These are phyloP conservation scores for Astraeus odoratus DNA, from an alignment of 768 basidiomycete species.

Conservation along the genomic window DNA sequence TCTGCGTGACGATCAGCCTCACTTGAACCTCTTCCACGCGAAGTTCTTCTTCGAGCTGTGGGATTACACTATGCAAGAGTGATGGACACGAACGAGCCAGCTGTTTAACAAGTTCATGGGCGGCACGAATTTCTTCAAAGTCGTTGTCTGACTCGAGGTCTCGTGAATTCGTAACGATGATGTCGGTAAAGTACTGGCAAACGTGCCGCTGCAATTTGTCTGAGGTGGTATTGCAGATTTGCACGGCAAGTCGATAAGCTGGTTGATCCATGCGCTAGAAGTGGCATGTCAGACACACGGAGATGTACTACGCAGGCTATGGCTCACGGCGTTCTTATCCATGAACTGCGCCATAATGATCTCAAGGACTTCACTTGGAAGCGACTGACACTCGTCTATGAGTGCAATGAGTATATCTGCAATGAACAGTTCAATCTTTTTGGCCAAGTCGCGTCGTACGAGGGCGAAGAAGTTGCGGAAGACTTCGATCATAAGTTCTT, in stretches of 20 bases:
- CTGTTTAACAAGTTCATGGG: conserved; percentile 82
- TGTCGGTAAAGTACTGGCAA: conserved; percentile 89
- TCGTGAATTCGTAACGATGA: conserved; percentile 55
- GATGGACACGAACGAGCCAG: conserved; percentile 75
- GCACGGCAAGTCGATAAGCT: conserved; percentile 74
- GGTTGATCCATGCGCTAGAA: conserved; percentile 64
- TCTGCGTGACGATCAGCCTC: conserved; percentile 76
- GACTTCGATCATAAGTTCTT: conserved; percentile 75
- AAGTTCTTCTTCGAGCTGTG: conserved; percentile 87
- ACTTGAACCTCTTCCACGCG: conserved; percentile 66
- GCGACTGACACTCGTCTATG: conserved; percentile 74
- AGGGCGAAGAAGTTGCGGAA: conserved; percentile 82
- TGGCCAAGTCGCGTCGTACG: conserved; percentile 64
- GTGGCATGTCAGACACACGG: conserved; percentile 3
- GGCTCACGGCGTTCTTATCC: conserved; percentile 65
- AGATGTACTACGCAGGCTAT: neutral
- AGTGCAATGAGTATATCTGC: conserved; percentile 87
- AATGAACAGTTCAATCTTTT: conserved; percentile 81
- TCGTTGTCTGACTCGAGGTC: conserved; percentile 52
- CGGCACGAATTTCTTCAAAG: conserved; percentile 59
- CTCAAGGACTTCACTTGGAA: conserved; percentile 79
- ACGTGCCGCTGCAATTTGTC: conserved; percentile 88
- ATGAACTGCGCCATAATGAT: conserved; percentile 79
- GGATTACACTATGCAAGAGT: conserved; percentile 84
- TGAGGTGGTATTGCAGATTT: conserved; percentile 76